Conservation (phyloP, 371 early-diverging fungal species). For the Fennellomyces sp. region DNA sequence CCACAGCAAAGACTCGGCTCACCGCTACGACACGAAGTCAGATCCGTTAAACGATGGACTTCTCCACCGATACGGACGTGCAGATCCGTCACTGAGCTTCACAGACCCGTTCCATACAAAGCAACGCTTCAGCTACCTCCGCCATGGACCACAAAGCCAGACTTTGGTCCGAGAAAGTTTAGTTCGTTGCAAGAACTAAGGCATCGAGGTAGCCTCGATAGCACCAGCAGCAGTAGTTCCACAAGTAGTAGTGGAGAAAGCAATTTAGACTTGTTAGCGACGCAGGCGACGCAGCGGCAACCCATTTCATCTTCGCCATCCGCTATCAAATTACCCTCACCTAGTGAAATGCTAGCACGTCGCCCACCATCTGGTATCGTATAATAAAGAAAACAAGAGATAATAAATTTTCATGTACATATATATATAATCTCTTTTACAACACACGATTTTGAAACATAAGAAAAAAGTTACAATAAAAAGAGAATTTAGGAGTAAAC, state of each 20-base stretch:
- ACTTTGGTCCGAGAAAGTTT: conserved; percentile 13
- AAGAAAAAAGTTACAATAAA: conserved; percentile 1
- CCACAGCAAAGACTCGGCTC: not conserved
- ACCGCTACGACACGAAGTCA: not conserved
- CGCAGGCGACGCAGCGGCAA: conserved; percentile 40
- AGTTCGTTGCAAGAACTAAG: conserved; percentile 9
- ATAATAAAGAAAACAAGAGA: too few relatives aligned
- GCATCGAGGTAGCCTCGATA: conserved; percentile 2
- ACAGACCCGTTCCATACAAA: conserved; percentile 6
- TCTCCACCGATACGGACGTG: conserved; percentile 4
- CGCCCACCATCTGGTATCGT: conserved; percentile 14
- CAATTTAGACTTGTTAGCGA: conserved; percentile 43
- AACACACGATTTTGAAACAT: not conserved
- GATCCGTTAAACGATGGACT: not conserved
- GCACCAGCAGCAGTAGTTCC: not conserved
- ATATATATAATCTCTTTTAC: not conserved
- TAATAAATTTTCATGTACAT: conserved; percentile 1
- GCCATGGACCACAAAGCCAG: not conserved
- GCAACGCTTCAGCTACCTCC: conserved; percentile 4
- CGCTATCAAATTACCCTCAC: conserved; percentile 17
- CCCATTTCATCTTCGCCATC: conserved; percentile 27
- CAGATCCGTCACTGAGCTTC: conserved; percentile 10
- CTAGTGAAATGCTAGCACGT: conserved; percentile 19
- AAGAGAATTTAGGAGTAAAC: conserved; percentile 6
- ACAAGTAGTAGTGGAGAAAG: conserved; percentile 1